Base-by-base conservation (phyloP, 2,329 filamentous ascomycete genomes). In the Colletotrichum liaoningense region DNA sequence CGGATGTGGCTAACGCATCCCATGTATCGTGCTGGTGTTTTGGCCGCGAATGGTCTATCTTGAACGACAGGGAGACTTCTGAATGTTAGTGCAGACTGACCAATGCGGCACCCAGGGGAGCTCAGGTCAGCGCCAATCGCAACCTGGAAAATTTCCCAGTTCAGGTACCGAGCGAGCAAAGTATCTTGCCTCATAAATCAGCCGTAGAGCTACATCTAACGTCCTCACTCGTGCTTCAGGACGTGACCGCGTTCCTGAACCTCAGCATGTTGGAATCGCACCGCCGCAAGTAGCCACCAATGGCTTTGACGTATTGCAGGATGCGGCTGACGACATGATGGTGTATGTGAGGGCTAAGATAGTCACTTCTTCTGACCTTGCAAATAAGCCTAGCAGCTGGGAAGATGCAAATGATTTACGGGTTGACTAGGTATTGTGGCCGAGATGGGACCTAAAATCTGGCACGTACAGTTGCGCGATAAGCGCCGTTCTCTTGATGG, bases 1-100 rank as follows among this genome's bases (percentile, higher is more conserved):
- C 22, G 22, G 19, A 14, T 9, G 14, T 42, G 22, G 63, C 72
- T 74, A 74, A 74, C 72, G 72, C 72, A 72, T 52, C 58, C 0
- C 1, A n/a, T 30, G 72, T 74, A 52, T 38, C 2, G 3, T 1
- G 11, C 9, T 7, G 28, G 52, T 26, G 46, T 56, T 64, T 33
- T 6, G 49, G 35, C 3, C 19, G 26, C 3, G 4, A 7, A 7
- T 5, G 8, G 7, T 16, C 22, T n/a, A 22, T n/a, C 14, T 16
- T 19, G 6, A 8, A 5, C 3, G 11, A 26, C 7, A 5, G 33
- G 12, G 46, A 12, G n/a, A 73, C 71, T 35, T 65, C 5, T 1
- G 7, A 4, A 5, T 42, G 71, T 73, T 73, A 73, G 56, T n/a
- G 6, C 9, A 24, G 35, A 9, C 60, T 54, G 71, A 49, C 71